Percentiles rank a stretch among this genome's conserved stretches.
phyloP scores from a whole-genome alignment of 1,284 basidiomycete species.

The Cystobasidium slooffiae region DNA sequence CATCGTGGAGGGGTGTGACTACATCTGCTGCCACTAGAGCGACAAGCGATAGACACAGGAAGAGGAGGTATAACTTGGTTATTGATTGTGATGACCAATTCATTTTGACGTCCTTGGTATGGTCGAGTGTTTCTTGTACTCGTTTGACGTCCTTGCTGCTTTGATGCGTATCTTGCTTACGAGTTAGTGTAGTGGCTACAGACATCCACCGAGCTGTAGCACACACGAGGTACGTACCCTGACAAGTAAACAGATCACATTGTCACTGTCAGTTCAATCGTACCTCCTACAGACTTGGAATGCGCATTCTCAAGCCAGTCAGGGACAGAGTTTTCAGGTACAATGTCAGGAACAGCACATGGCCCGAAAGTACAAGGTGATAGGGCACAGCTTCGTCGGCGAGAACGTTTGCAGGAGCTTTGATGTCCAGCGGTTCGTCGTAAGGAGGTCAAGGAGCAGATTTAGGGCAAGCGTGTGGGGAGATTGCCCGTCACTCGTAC shows the following conservation, averaged over 20 bases:
- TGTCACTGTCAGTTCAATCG: not conserved
- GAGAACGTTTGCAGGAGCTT: too few species aligned
- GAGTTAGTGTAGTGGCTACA: not conserved
- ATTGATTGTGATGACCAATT: not conserved
- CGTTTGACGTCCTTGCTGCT: not conserved
- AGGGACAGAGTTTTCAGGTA: not conserved
- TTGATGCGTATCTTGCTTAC: not conserved
- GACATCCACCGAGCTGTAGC: not conserved
- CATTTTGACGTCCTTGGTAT: not conserved
- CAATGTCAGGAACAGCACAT: not conserved
- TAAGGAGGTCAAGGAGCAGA: too few species aligned
- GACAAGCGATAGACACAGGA: not conserved
- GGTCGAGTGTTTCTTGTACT: not conserved
- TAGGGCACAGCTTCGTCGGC: too few species aligned
- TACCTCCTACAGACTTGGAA: not conserved
- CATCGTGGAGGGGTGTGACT: slow-evolving; percentile 22
- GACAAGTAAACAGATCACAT: not conserved
- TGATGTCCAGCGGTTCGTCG: too few species aligned
- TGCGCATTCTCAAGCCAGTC: not conserved
- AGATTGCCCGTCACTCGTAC: too few species aligned
- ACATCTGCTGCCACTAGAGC: slow-evolving; percentile 1
- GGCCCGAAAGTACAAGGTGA: too few species aligned
- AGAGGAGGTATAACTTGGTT: not conserved
- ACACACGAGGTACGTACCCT: not conserved
- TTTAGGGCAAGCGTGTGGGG: too few species aligned